Conservation (phyloP, 129 eudicot species). For the Logfia minima region DNA sequence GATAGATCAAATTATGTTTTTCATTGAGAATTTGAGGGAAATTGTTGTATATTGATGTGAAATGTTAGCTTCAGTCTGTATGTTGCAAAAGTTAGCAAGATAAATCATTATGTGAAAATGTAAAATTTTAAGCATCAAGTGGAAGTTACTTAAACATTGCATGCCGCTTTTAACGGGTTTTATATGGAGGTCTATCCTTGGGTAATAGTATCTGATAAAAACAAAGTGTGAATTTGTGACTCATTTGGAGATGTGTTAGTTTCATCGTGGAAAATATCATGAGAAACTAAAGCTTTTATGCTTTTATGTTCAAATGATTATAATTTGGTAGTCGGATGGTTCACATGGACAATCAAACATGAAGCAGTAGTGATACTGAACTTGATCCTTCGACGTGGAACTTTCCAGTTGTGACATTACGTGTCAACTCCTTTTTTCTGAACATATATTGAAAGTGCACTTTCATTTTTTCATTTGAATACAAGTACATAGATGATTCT, state of each 20-base stretch:
- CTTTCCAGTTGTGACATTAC: not conserved
- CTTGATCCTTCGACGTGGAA: not conserved
- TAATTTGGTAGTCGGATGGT: not conserved
- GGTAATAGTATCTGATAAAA: not conserved
- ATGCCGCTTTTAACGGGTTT: not conserved
- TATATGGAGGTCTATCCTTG: not conserved
- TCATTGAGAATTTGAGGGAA: too few relatives aligned
- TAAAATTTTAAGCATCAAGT: not conserved
- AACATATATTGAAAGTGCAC: not conserved
- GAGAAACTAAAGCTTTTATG: not conserved
- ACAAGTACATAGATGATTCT: too few relatives aligned
- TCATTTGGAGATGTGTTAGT: not conserved
- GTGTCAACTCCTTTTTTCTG: not conserved
- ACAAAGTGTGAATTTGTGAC: not conserved
- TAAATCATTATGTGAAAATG: not conserved
- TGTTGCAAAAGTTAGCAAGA: slow-evolving; percentile 22
- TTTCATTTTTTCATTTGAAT: not conserved
- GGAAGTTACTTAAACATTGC: not conserved
- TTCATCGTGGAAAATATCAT: slow-evolving; percentile 1
- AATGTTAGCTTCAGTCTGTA: not conserved
- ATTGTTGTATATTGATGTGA: too few relatives aligned
- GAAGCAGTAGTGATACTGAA: not conserved
- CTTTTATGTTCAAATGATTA: not conserved
- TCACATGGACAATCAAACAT: not conserved
- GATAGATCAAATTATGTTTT: too few relatives aligned